Evolutionary conservation across 2,329 filamentous ascomycete genomes (phyloP).

Genomic region (Elsinoe perseae): DNA sequence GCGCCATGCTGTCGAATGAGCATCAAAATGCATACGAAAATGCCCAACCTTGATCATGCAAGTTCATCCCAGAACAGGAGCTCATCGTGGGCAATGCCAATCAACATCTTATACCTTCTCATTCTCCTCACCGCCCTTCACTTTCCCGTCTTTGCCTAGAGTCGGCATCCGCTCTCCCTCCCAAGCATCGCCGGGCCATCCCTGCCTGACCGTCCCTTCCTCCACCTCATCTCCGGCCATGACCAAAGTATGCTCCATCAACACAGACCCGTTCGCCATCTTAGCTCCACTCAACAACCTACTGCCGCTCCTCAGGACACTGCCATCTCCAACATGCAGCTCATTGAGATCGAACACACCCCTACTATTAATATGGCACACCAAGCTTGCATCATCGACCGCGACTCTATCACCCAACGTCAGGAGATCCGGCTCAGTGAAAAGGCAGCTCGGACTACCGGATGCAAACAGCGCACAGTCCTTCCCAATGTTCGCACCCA

Average conservation of each 20-base stretch:
- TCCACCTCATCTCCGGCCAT: slow-evolving; percentile 51
- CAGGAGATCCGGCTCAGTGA: slow-evolving; percentile 52
- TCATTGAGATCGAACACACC: slow-evolving; percentile 51
- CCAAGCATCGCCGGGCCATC: slow-evolving; percentile 47
- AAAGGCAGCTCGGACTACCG: slow-evolving; percentile 45
- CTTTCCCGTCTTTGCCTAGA: background rate
- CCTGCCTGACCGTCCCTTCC: slow-evolving; percentile 45
- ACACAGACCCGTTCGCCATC: slow-evolving; percentile 47
- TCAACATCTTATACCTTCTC: background rate
- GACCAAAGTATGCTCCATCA: slow-evolving; percentile 52
- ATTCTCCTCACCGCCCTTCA: background rate
- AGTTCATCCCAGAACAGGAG: background rate
- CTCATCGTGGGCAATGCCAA: background rate
- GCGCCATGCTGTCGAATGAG: background rate
- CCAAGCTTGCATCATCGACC: slow-evolving; percentile 50
- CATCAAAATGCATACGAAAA: background rate
- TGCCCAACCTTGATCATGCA: background rate
- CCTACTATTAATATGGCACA: slow-evolving; percentile 50
- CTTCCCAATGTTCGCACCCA: slow-evolving; percentile 48
- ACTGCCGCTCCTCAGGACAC: slow-evolving; percentile 46
- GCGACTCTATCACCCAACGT: slow-evolving; percentile 46
- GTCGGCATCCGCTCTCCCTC: slow-evolving; percentile 25
- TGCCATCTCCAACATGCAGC: slow-evolving; percentile 44
- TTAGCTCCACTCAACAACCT: slow-evolving; percentile 46
- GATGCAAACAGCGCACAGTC: slow-evolving; percentile 51